phyloP scores from a whole-genome alignment of 2,329 filamentous ascomycete species.

The Aureobasidium sp. region DNA sequence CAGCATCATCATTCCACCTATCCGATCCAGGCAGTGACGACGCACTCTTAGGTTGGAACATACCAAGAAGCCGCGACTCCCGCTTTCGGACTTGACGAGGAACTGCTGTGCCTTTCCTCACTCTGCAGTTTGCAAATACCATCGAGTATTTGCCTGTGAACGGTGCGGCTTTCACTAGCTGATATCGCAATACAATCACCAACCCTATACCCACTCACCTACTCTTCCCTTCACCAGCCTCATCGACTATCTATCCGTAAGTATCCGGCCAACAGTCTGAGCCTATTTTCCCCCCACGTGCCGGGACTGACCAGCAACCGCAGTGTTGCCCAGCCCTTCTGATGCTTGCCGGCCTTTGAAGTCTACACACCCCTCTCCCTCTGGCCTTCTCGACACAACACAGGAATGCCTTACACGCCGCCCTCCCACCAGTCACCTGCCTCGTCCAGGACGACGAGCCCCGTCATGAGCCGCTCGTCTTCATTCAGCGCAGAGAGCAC shows the following conservation, averaged over 20 bases:
- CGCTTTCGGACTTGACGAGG: slow-evolving; percentile 6
- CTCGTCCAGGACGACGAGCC: slow-evolving; percentile 45
- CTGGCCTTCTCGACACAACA: slow-evolving; percentile 25
- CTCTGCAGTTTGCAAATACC: no score
- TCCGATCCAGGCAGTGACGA: slow-evolving; percentile 7
- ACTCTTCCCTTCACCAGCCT: slow-evolving; percentile 4
- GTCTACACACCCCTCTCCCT: slow-evolving; percentile 14
- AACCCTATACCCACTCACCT: slow-evolving; percentile 15
- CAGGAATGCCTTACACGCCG: slow-evolving; percentile 77
- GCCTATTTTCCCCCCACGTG: slow-evolving; percentile 5
- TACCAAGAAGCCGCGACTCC: slow-evolving; percentile 10
- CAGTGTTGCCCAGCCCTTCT: slow-evolving; percentile 26
- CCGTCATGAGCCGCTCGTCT: slow-evolving; percentile 40
- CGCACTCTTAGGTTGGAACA: slow-evolving; percentile 13
- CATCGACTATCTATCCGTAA: slow-evolving; percentile 22
- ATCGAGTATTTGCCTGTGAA: not conserved
- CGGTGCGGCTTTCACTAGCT: slow-evolving; percentile 32
- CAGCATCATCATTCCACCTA: not conserved
- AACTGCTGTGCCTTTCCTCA: slow-evolving; percentile 9
- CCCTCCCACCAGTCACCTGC: slow-evolving; percentile 57
- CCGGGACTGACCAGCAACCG: not conserved
- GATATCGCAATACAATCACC: slow-evolving; percentile 19
- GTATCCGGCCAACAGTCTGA: slow-evolving; percentile 16
- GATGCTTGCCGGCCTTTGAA: slow-evolving; percentile 35
- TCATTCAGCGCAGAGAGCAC: slow-evolving; percentile 38